A percentile compares a stretch with the other conserved stretches of the same genome.
Evolutionary conservation across 345 rosid species (phyloP).

Genomic region (Eucalyptus globulus): DNA sequence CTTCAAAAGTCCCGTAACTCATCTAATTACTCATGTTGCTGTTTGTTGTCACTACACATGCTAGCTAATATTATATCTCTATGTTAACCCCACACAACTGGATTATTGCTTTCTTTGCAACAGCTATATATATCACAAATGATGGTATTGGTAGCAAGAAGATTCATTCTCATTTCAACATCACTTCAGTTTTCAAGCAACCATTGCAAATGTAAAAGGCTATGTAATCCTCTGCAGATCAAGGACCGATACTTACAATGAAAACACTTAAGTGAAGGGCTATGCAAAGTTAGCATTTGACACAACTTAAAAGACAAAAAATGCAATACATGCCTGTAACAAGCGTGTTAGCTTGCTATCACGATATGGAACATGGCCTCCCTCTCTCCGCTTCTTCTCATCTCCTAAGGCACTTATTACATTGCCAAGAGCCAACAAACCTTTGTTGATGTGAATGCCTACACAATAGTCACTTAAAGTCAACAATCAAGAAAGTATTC

Average conservation of each 20-base stretch:
- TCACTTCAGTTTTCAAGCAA: background rate
- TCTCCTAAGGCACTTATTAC: slow-evolving; percentile 97
- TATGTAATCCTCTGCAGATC: background rate
- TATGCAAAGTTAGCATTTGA: background rate
- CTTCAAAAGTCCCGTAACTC: background rate
- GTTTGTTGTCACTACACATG: background rate
- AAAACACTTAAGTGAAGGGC: background rate
- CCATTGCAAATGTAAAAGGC: background rate
- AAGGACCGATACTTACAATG: background rate
- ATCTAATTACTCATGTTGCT: background rate
- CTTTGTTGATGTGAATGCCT: slow-evolving; percentile 97
- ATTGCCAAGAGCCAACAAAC: slow-evolving; percentile 87
- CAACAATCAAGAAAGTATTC: background rate
- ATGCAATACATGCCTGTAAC: slow-evolving; percentile 43
- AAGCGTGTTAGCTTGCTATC: slow-evolving; percentile 99
- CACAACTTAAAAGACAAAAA: background rate
- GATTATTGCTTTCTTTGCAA: background rate
- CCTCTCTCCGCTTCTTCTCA: slow-evolving; percentile 91
- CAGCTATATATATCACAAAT: background rate
- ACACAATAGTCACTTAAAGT: background rate
- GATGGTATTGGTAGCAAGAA: background rate
- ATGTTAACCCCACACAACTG: background rate
- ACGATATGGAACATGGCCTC: slow-evolving; percentile 93
- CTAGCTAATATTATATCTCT: background rate
- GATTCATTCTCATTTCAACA: background rate